Evolutionary conservation across 2,329 filamentous ascomycete species (phyloP).

Genomic region (Huntiella savannae): DNA sequence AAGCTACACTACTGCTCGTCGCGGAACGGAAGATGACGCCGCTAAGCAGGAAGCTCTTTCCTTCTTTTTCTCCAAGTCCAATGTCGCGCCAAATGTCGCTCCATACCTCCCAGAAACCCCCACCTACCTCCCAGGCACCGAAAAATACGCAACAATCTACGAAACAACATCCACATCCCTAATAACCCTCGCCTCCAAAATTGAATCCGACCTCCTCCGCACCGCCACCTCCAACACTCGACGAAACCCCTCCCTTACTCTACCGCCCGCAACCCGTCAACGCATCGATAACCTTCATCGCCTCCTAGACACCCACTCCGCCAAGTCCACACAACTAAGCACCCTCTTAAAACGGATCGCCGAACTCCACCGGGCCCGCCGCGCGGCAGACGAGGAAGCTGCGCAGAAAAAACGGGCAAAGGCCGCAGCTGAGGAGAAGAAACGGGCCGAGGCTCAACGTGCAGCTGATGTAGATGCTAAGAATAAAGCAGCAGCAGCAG

Average conservation of each 20-base stretch:
- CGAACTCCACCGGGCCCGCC: conserved; percentile 27
- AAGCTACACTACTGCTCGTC: conserved; percentile 1
- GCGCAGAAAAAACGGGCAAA: conserved; percentile 27
- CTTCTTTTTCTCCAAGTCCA: conserved; percentile 8
- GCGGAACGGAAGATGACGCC: conserved; percentile 4
- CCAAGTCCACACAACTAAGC: conserved; percentile 16
- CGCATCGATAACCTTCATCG: conserved; percentile 11
- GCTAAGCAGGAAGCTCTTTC: conserved; percentile 9
- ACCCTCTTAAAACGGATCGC: conserved; percentile 23
- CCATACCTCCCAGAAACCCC: not conserved
- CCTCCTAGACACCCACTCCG: conserved; percentile 6
- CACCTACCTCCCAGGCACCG: conserved; percentile 4
- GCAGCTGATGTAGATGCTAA: conserved; percentile 11
- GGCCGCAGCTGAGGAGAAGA: conserved; percentile 20
- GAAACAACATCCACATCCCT: conserved; percentile 10
- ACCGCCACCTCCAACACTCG: conserved; percentile 13
- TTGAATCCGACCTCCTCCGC: conserved; percentile 18
- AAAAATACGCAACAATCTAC: conserved; percentile 12
- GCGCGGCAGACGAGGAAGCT: conserved; percentile 15
- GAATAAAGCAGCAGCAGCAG: conserved; percentile 8
- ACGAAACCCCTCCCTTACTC: conserved; percentile 6
- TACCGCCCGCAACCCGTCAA: conserved; percentile 5
- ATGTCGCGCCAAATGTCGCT: not conserved
- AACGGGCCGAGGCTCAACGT: conserved; percentile 11
- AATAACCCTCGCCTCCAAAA: conserved; percentile 16